Conservation (phyloP, 768 basidiomycete species). For the Boletus insuetus region DNA sequence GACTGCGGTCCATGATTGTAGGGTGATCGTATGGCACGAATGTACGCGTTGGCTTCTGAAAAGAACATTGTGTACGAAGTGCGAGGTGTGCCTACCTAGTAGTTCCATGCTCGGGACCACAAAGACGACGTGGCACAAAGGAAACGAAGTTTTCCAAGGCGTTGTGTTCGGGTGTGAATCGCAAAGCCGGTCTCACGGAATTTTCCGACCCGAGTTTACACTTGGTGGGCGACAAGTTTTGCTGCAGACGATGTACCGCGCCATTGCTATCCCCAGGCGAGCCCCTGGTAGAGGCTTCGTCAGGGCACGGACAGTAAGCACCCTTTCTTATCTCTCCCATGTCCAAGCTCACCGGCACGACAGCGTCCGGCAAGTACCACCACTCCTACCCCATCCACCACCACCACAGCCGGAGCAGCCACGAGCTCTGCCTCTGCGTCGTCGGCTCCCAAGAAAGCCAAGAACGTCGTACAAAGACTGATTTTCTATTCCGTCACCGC, state of each 20-base stretch:
- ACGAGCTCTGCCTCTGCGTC: conserved; percentile 17
- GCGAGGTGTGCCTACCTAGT: no score
- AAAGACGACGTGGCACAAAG: no score
- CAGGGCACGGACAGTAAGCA: conserved; percentile 55
- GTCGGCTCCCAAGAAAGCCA: conserved; percentile 49
- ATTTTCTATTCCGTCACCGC: conserved; percentile 66
- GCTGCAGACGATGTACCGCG: conserved; percentile 45
- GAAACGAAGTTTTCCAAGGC: no score
- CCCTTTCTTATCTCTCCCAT: not conserved
- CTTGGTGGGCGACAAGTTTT: not conserved
- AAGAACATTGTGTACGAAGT: no score
- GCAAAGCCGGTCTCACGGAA: not conserved
- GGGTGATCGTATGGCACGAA: no score
- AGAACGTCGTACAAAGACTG: conserved; percentile 52
- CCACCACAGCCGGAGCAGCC: conserved; percentile 8
- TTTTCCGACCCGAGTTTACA: conserved; percentile 4
- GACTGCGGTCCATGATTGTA: no score
- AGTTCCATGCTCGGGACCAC: no score
- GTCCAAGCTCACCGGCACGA: not conserved
- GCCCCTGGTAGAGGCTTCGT: conserved; percentile 45
- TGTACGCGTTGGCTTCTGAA: no score
- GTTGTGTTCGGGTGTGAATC: no score
- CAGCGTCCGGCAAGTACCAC: conserved; percentile 66
- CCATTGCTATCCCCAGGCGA: conserved; percentile 54
- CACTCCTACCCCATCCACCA: conserved; percentile 27